Evolutionary conservation across 305 asterid species (phyloP), one percentile per base, ranked within the genome.

Genomic region (Fraxinus nigra): DNA sequence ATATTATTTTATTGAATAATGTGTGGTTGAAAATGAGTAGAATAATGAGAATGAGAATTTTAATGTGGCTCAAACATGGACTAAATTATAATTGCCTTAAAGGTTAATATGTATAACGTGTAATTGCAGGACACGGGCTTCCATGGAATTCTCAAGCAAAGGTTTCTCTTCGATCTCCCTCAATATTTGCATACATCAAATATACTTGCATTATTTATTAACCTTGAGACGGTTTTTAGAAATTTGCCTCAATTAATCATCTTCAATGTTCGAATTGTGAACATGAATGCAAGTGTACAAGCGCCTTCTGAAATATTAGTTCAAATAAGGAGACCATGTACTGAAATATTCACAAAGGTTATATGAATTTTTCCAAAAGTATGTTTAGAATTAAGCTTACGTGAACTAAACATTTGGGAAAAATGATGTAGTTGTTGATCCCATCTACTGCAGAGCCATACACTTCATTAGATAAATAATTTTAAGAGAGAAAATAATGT

Each of bases 131-230:
- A 34, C 38, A 95, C 96, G 9, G 97, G 98, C 72, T 95, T 95
- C 85, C 90, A 92, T 35, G 99, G 98, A 63, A 89, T 92, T 83
- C 97, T 95, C 85, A 94, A 95, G 86, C 99, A 92, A 83, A 95
- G 99, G 99, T 92, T 28, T 80, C 11, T 38, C 59, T 11, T 61
- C 6, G 33, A 10, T 37, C 56, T 65, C 13, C 6, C 32, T 28
- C 30, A 5, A n/a, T 7, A 35, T 56, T 5, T 24, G 46, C 40
- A 61, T 5, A 0, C 7, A 35, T 22, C 3, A 33, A 5, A 18
- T 10, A 26, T 20, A 4, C 76, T 28, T 72, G 77, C 75, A 28
- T 9, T 72, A 78, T n/a, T 8, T 7, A 11, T 32, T 79, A 59
- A 28, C 54, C 28, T 75, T 40, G 5, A 80, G 48, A 59, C 35